A percentile compares a stretch with the other conserved stretches of the same genome.
Conservation (phyloP, 2,329 filamentous ascomycete genomes). For the Aspergillus oerlinghausenensis region DNA sequence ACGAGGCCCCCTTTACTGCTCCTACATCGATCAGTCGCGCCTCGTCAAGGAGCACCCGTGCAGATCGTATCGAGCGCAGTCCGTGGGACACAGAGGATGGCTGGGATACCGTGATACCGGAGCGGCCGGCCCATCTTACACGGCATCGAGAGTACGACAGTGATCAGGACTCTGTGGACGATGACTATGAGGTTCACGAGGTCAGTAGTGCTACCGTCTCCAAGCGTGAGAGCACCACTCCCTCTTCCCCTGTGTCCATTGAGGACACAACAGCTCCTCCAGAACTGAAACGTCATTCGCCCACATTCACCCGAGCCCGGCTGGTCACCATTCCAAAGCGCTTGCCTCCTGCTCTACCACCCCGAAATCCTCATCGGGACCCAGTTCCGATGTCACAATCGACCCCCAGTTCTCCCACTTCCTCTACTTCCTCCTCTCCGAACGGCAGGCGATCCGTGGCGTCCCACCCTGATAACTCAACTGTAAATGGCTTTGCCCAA, state of each 20-base stretch:
- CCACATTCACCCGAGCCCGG: constrained; percentile 69
- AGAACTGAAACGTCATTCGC: constrained; percentile 58
- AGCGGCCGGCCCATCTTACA: constrained; percentile 8
- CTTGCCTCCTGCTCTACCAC: constrained; percentile 68
- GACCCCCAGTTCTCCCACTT: constrained; percentile 20
- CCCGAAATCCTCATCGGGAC: constrained; percentile 58
- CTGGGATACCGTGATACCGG: constrained; percentile 24
- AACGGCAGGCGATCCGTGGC: constrained; percentile 17
- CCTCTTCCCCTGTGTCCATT: constrained; percentile 14
- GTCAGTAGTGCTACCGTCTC: constrained; percentile 52
- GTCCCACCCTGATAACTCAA: constrained; percentile 20
- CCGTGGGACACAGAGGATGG: constrained; percentile 22
- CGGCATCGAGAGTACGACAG: constrained; percentile 7
- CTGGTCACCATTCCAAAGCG: constrained; percentile 83
- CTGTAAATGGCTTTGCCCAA: constrained; percentile 14
- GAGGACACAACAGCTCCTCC: constrained; percentile 50
- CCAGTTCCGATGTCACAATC: constrained; percentile 15
- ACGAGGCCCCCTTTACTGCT: constrained; percentile 41
- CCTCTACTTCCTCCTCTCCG: constrained; percentile 21
- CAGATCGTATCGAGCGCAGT: constrained; percentile 11
- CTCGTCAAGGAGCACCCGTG: constrained; percentile 29
- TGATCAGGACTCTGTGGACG: constrained; percentile 18
- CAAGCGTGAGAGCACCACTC: constrained; percentile 39
- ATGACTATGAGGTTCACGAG: constrained; percentile 36
- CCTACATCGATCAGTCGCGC: constrained; percentile 31